Conservation (phyloP, 495 filamentous ascomycete genomes). For the Podospora didyma region DNA sequence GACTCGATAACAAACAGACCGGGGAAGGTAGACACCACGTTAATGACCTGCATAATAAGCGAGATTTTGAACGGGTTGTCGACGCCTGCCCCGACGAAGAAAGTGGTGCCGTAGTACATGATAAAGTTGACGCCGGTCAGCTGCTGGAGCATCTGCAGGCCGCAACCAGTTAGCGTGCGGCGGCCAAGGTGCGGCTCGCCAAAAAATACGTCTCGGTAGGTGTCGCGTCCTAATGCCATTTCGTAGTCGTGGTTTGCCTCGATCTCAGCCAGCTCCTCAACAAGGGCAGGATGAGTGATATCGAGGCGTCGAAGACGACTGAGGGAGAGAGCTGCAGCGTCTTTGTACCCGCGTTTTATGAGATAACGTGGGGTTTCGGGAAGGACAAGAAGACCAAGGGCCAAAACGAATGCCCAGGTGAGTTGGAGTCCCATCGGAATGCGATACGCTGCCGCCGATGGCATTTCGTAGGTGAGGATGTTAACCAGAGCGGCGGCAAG, state of each 20-base stretch:
- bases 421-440: constrained; percentile 87
- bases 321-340: constrained; percentile 67
- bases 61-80: constrained; percentile 63
- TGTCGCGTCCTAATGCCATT: constrained; percentile 65
- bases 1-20: constrained; percentile 73
- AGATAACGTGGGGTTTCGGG: constrained; percentile 87
- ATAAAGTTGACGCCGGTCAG: constrained; percentile 57
- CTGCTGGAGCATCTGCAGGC: constrained; percentile 58
- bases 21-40: constrained; percentile 68
- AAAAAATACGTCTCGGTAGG: constrained; percentile 68
- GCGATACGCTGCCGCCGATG: constrained; percentile 65
- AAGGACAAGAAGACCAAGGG: constrained; percentile 66
- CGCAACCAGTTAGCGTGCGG: constrained; percentile 52
- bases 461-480: constrained; percentile 64
- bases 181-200: constrained; percentile 55
- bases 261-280: constrained; percentile 82
- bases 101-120: constrained; percentile 77
- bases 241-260: constrained; percentile 88
- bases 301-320: constrained; percentile 73
- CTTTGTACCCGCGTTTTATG: constrained; percentile 70
- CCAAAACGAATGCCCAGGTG: constrained; percentile 75
- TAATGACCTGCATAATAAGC: constrained; percentile 73
- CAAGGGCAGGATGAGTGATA: constrained; percentile 66
- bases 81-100: constrained; percentile 65
- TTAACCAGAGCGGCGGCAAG: constrained; percentile 80